These are phyloP conservation scores for Leccinellum rugosiceps DNA, from an alignment of 768 basidiomycete genomes.

Conservation along the genomic window DNA sequence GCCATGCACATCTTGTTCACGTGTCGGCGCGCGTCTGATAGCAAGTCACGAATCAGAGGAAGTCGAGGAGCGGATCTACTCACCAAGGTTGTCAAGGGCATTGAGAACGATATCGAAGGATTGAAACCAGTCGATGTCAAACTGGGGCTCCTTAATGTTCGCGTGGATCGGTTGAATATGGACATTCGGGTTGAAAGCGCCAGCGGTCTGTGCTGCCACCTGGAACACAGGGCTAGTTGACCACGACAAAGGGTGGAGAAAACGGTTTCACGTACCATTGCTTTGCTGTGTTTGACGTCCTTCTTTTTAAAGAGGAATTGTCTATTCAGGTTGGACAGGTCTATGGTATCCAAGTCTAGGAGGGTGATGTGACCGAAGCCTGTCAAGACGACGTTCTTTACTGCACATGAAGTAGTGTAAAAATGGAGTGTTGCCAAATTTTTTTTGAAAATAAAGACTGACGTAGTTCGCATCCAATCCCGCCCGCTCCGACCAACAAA, in stretches of 20 bases:
- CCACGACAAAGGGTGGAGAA: background rate
- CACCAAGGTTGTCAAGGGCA: constrained; percentile 94
- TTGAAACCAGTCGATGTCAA: constrained; percentile 87
- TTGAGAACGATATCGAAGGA: constrained; percentile 92
- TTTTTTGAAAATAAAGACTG: constrained; percentile 31
- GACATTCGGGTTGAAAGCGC: constrained; percentile 84
- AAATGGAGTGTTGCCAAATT: no score
- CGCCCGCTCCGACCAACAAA: constrained; percentile 91
- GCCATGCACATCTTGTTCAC: constrained; percentile 99
- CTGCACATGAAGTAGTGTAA: constrained; percentile 37
- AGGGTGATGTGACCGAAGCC: constrained; percentile 92
- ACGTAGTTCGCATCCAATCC: constrained; percentile 97
- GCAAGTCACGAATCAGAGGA: background rate
- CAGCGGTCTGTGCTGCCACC: constrained; percentile 82
- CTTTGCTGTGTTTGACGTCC: constrained; percentile 96
- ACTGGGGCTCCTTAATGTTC: constrained; percentile 92
- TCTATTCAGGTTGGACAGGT: constrained; percentile 94
- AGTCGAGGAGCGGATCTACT: constrained; percentile 20
- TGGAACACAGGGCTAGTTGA: constrained; percentile 24
- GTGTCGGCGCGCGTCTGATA: constrained; percentile 83
- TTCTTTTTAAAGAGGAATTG: constrained; percentile 97
- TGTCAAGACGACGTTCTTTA: constrained; percentile 92
- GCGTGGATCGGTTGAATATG: constrained; percentile 86
- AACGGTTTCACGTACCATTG: constrained; percentile 52
- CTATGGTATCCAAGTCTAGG: constrained; percentile 96